phyloP scores from a whole-genome alignment of 2,329 filamentous ascomycete species.

The Trichoderma brevicompactum region DNA sequence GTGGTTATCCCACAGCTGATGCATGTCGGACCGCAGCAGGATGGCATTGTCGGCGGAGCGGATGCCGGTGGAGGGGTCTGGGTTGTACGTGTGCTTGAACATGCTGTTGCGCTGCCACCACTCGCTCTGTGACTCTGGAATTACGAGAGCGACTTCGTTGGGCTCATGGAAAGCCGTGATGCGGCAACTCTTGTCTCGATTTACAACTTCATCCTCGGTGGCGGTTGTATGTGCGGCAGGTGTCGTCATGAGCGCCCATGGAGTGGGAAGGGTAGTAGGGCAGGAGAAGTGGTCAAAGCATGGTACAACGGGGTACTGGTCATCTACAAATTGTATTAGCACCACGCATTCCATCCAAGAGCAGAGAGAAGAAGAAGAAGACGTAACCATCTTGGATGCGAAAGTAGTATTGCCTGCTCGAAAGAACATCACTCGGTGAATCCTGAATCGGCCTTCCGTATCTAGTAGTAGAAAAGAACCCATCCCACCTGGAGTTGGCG shows the following conservation, averaged over 20 bases:
- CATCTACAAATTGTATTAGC: slow-evolving; percentile 14
- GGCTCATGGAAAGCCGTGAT: slow-evolving; percentile 22
- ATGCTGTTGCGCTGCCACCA: slow-evolving; percentile 29
- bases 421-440: not conserved
- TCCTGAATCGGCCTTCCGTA: not conserved
- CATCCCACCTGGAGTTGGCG: slow-evolving; percentile 25
- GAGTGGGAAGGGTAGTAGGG: slow-evolving; percentile 12
- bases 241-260: slow-evolving; percentile 16
- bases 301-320: slow-evolving; percentile 23
- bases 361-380: not conserved
- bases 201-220: slow-evolving; percentile 21
- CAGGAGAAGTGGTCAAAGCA: slow-evolving; percentile 20
- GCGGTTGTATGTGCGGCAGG: not conserved
- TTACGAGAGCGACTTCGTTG: slow-evolving; percentile 26
- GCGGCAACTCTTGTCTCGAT: slow-evolving; percentile 23
- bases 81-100: slow-evolving; percentile 23
- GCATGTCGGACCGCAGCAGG: slow-evolving; percentile 21
- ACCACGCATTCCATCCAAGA: slow-evolving; percentile 1
- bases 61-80: slow-evolving; percentile 21
- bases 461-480: slow-evolving; percentile 23
- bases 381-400: no score
- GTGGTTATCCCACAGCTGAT: slow-evolving; percentile 25
- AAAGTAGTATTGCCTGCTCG: not conserved
- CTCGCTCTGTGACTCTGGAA: slow-evolving; percentile 27
- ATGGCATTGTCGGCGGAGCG: slow-evolving; percentile 26